Evolutionary conservation across 2,329 filamentous ascomycete genomes (phyloP).

Genomic region (Verticillium longisporum): DNA sequence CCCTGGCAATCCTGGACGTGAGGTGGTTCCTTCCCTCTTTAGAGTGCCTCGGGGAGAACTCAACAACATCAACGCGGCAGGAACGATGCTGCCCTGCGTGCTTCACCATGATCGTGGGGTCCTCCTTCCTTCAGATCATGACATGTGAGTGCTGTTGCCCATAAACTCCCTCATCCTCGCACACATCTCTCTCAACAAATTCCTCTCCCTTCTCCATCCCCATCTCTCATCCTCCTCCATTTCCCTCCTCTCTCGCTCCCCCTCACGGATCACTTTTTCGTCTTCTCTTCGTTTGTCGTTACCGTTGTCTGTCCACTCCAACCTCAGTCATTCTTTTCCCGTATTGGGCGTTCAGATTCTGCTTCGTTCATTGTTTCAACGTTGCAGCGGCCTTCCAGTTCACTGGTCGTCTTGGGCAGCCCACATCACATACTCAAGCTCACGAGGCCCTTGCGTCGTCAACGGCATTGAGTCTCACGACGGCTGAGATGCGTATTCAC

Average conservation of each 20-base stretch:
- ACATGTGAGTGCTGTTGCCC: background rate
- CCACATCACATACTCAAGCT: background rate
- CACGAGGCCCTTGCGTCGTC: background rate
- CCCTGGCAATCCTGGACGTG: background rate
- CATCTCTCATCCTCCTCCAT: background rate
- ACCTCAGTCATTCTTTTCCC: background rate
- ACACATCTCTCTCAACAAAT: background rate
- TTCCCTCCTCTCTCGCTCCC: background rate
- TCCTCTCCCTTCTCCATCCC: slow-evolving; percentile 6
- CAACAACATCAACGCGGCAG: background rate
- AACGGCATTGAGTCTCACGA: background rate
- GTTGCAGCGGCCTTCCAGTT: background rate
- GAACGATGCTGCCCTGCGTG: background rate
- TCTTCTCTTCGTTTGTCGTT: slow-evolving; percentile 3
- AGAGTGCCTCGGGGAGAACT: background rate
- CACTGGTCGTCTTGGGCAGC: background rate
- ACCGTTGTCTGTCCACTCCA: slow-evolving; percentile 7
- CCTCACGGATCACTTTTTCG: background rate
- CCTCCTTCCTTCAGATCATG: slow-evolving; percentile 1
- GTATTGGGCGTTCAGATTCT: background rate
- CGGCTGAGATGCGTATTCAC: slow-evolving; percentile 29
- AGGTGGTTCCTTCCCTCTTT: background rate
- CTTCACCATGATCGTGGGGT: background rate
- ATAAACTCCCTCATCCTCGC: slow-evolving; percentile 3
- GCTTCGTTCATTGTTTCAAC: slow-evolving; percentile 17